phyloP scores from a whole-genome alignment of 176 grass and related monocot genomes.

The Rhynchospora pubera region DNA sequence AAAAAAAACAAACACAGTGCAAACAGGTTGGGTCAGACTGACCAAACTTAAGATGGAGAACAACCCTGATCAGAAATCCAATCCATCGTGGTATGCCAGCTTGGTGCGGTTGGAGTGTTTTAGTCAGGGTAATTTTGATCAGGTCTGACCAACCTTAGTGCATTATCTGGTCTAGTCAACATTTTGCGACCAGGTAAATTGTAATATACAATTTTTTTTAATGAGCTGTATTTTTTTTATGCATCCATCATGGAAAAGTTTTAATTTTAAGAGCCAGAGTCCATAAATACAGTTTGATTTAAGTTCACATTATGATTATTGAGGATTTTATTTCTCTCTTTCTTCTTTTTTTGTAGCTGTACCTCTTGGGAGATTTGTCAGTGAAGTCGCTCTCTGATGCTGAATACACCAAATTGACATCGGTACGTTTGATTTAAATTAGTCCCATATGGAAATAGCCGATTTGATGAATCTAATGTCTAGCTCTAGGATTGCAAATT shows the following conservation, averaged over 20 bases:
- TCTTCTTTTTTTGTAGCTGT: slow-evolving; percentile 46
- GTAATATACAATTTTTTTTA: background rate
- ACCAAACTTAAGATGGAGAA: background rate
- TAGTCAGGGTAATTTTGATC: no score
- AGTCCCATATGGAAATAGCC: background rate
- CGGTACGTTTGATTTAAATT: slow-evolving; percentile 55
- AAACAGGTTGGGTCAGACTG: background rate
- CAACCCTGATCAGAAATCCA: background rate
- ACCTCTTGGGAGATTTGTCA: slow-evolving; percentile 75
- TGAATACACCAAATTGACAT: slow-evolving; percentile 94
- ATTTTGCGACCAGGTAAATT: background rate
- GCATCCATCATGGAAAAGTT: background rate
- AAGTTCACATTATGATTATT: background rate
- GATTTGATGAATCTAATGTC: background rate
- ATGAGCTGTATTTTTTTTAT: background rate
- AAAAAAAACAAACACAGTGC: background rate
- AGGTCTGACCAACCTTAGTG: background rate
- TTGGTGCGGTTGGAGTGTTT: background rate
- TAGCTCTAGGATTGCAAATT: background rate
- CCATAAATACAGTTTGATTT: background rate
- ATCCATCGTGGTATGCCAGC: background rate
- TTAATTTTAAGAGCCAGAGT: background rate
- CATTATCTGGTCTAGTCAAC: no score
- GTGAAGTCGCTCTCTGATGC: slow-evolving; percentile 84
- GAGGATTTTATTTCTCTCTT: slow-evolving; percentile 3